These are phyloP conservation scores for Paraglomus brasilianum DNA, from an alignment of 192 early-diverging fungal species.

Conservation along the genomic window DNA sequence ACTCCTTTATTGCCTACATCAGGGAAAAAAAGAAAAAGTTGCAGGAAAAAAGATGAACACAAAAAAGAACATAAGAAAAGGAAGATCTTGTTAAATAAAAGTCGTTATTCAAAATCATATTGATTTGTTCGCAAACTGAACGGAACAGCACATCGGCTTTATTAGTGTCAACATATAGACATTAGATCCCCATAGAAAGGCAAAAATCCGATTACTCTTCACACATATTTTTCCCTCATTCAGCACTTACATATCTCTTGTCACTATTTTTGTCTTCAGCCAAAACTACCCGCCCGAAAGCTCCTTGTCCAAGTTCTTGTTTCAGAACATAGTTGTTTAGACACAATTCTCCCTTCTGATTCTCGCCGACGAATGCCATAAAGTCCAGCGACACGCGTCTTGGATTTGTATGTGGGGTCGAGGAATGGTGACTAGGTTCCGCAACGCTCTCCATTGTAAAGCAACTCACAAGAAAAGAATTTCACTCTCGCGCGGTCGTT, in stretches of 20 bases:
- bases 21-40: neutral
- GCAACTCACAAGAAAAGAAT: too few species aligned
- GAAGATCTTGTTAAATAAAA: too few species aligned
- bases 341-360: slow-evolving; percentile 64
- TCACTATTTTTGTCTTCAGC: slow-evolving; percentile 57
- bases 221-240: neutral
- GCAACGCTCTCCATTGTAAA: too few species aligned
- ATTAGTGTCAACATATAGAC: too few species aligned
- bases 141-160: too few species aligned
- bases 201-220: too few species aligned
- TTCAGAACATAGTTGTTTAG: slow-evolving; percentile 84
- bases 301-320: slow-evolving; percentile 78
- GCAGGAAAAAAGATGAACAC: neutral
- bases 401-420: too few species aligned
- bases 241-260: slow-evolving; percentile 58
- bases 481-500: too few species aligned
- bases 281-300: slow-evolving; percentile 86
- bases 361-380: slow-evolving; percentile 67
- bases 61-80: neutral
- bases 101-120: too few species aligned
- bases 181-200: too few species aligned
- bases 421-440: too few species aligned
- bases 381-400: slow-evolving; percentile 37
- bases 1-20: slow-evolving; percentile 90
- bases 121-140: too few species aligned